Conservation (phyloP, 1,284 basidiomycete species). For the Papiliotrema laurentii region DNA sequence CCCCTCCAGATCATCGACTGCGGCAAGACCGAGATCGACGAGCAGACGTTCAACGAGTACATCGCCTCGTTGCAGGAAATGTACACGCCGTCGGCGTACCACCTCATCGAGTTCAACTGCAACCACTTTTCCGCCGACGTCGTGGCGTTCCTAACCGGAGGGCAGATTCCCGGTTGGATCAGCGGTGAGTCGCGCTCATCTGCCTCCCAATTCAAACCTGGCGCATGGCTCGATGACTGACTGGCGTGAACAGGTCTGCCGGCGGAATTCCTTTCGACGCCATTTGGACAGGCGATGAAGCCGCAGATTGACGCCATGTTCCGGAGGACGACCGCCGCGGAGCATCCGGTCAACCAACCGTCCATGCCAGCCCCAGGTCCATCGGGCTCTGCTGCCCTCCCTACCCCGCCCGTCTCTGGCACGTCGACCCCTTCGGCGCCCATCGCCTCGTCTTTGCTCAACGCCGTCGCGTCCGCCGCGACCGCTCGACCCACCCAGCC, state of each 20-base stretch:
- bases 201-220: not conserved
- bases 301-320: slow-evolving; percentile 88
- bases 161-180: slow-evolving; percentile 71
- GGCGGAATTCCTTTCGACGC: slow-evolving; percentile 81
- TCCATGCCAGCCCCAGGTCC: slow-evolving; percentile 5
- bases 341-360: slow-evolving; percentile 25
- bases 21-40: slow-evolving; percentile 74
- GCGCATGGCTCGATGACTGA: slow-evolving; percentile 1
- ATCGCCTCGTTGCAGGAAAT: slow-evolving; percentile 65
- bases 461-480: slow-evolving; percentile 60
- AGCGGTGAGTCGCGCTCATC: slow-evolving; percentile 42
- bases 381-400: slow-evolving; percentile 11
- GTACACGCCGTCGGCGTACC: slow-evolving; percentile 88
- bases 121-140: slow-evolving; percentile 88
- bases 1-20: slow-evolving; percentile 72
- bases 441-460: slow-evolving; percentile 59
- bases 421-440: slow-evolving; percentile 52
- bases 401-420: slow-evolving; percentile 47
- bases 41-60: slow-evolving; percentile 78
- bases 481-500: slow-evolving; percentile 36
- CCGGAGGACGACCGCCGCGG: slow-evolving; percentile 52
- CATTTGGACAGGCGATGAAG: slow-evolving; percentile 77
- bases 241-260: slow-evolving; percentile 71
- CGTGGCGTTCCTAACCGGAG: slow-evolving; percentile 75
- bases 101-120: slow-evolving; percentile 69